A percentile compares a stretch with the other conserved stretches of the same genome.
phyloP scores from a whole-genome alignment of 1,139 yeast species.

The Pichia sp. region DNA sequence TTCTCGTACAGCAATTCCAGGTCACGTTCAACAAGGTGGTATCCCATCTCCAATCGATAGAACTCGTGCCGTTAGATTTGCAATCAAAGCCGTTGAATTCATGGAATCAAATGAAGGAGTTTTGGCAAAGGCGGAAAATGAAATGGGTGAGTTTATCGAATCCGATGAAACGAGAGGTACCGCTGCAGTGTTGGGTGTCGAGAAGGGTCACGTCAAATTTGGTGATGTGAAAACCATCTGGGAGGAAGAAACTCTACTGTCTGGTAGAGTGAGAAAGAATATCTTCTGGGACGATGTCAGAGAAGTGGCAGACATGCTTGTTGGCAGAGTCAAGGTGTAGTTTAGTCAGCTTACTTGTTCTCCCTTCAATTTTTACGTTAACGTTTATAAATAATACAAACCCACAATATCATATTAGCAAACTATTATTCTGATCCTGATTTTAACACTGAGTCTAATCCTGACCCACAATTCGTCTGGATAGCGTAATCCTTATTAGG shows the following conservation, averaged over 20 bases:
- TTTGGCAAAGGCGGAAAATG: constrained; percentile 27
- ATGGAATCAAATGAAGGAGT: constrained; percentile 44
- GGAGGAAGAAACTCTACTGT: constrained; percentile 78
- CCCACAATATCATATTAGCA: too few relatives aligned
- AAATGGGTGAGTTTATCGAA: constrained; percentile 22
- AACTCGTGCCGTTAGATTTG: constrained; percentile 84
- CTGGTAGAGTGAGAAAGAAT: constrained; percentile 78
- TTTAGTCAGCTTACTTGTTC: too few relatives aligned
- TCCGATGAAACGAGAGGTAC: constrained; percentile 38
- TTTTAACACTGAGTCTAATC: too few relatives aligned
- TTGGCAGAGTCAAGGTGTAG: constrained; percentile 56
- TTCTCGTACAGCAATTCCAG: constrained; percentile 94
- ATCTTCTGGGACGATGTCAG: constrained; percentile 77
- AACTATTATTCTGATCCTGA: too few relatives aligned
- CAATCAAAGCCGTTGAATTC: constrained; percentile 81
- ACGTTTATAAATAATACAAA: too few relatives aligned
- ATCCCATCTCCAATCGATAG: constrained; percentile 94
- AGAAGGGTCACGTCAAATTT: constrained; percentile 69
- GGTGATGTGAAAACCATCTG: constrained; percentile 68
- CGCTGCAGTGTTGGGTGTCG: constrained; percentile 83
- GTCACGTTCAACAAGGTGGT: constrained; percentile 98
- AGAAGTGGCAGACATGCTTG: constrained; percentile 77
- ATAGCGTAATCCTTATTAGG: too few relatives aligned
- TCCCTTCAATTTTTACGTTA: too few relatives aligned
- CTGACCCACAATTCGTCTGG: too few relatives aligned